Evolutionary conservation across 805 yeast genomes (phyloP), one percentile per base, ranked within the genome.

Genomic region (Yamadazyma paraphyllophila): DNA sequence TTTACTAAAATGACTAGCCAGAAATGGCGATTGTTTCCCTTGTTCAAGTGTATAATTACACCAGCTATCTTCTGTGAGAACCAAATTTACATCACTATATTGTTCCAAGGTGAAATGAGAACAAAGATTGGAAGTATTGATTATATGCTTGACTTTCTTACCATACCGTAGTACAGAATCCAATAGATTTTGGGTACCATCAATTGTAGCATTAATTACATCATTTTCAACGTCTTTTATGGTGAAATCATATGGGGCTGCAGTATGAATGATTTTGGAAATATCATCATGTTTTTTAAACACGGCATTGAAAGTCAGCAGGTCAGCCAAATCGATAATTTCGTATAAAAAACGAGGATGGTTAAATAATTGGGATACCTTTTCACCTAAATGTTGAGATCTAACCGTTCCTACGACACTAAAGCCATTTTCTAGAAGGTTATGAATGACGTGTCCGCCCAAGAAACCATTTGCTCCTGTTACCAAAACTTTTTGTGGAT

Each of bases 391-490:
- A 5, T 55, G 61, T 36, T 60, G 53, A 9, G 74, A 65, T 52
- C 83, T 65, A 2, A 71, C 81, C 4, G 81, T 65, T 25, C 81
- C 82, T 39, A 79, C 62, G 7, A 79, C 83, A 7, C 56, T 53
- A 51, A 76, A 76, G 8, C 62, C 65, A 10, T 63, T 56, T 2
- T 57, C 54, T 27, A 79, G 48, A 38, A 78, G 65, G 11, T 53
- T 51, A 41, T 70, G 65, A 39, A 77, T 64, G 14, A 77, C 63
- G 54, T 78, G 80, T 49, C 67, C 73, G 14, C 82, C 82, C 46
- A 79, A 69, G 54, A 70, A 78, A 9, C 83, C 83, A 9, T 78
- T 64, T 16, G 79, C 80, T 27, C 83, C 83, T 3, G 82, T 65
- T 17, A 78, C 72, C 33, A 75, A 66, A 30, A 75, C 77, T n/a